Evolutionary conservation across 345 rosid genomes (phyloP), one percentile per base, ranked within the genome.

Genomic region (Cardamine occulta): DNA sequence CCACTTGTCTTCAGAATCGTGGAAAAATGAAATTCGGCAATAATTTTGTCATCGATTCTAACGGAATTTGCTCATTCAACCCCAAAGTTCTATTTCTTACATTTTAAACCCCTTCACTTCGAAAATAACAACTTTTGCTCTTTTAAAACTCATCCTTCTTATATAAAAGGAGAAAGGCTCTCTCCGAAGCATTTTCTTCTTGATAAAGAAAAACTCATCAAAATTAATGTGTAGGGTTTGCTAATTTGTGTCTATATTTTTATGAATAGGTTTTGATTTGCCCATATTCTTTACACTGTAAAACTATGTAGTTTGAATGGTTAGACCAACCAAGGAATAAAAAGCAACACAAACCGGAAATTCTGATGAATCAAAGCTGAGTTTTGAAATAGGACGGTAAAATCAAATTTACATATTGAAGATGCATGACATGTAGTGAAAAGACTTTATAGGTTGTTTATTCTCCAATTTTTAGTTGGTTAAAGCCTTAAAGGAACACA

Each of bases 371-470:
- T 69, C 21, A 53, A 40, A 68, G 69, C 17, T 15, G 69, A 42
- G 69, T 68, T 75, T 52, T 21, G 6, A 45, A 45, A 63, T 42
- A n/a, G n/a, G n/a, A 34, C 21, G 39, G 19, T 44, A 5, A 61
- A 54, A 54, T 45, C 59, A 64, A 70, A 77, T 77, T 63, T 77
- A 77, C 80, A 77, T 40, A 42, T 74, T 26, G 49, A 49, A 53
- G 65, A 70, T 70, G 70, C 75, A 68, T 31, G 54, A 21, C 68
- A 68, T 53, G 52, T 63, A 54, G 59, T 29, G 2, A 28, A 51
- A 59, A 68, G 56, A 31, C 45, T 18, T 74, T 54, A 34, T 39
- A 11, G 14, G 13, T n/a, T n/a, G 31, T 28, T 61, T 68, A 58
- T 67, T 6, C 67, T 67, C 71, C 66, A 63, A 34, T 9, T 57